These are phyloP conservation scores for Begonia peltatifolia DNA, from an alignment of 306 rosid genomes.

Conservation along the genomic window DNA sequence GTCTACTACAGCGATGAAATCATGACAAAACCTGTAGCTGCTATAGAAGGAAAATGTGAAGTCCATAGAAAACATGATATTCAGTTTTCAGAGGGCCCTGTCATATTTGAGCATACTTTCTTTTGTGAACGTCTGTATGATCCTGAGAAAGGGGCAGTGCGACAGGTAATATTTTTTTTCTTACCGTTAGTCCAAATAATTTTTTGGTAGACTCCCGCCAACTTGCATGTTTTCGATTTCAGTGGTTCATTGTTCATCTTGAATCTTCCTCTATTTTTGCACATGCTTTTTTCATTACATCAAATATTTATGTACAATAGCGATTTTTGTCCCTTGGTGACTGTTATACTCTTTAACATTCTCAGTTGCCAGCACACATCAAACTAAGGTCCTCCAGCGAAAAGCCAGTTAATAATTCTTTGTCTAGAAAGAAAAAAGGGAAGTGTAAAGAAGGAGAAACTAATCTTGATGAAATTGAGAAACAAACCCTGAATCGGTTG, in stretches of 20 bases:
- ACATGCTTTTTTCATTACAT: background rate
- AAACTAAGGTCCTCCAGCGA: constrained; percentile 50
- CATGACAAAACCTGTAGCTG: constrained; percentile 10
- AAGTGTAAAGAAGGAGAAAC: constrained; percentile 71
- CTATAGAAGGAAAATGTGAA: constrained; percentile 38
- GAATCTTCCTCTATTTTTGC: background rate
- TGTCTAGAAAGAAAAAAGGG: constrained; percentile 77
- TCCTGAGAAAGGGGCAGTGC: constrained; percentile 35
- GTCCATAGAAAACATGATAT: constrained; percentile 31
- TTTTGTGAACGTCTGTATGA: constrained; percentile 40
- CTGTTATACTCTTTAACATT: background rate
- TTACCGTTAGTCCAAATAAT: background rate
- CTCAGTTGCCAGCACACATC: constrained; percentile 59
- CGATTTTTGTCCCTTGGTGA: background rate
- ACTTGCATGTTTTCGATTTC: background rate
- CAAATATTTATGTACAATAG: background rate
- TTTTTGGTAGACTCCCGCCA: too few relatives aligned
- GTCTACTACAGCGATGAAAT: constrained; percentile 37
- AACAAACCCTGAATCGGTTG: constrained; percentile 30
- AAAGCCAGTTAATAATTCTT: constrained; percentile 27
- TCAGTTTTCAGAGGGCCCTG: constrained; percentile 16
- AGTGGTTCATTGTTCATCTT: background rate
- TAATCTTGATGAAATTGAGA: constrained; percentile 29
- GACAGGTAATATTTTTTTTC: constrained; percentile 21
- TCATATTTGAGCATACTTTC: constrained; percentile 30